Evolutionary conservation across 306 rosid genomes (phyloP).

Genomic region (Oemleria cerasiformis): DNA sequence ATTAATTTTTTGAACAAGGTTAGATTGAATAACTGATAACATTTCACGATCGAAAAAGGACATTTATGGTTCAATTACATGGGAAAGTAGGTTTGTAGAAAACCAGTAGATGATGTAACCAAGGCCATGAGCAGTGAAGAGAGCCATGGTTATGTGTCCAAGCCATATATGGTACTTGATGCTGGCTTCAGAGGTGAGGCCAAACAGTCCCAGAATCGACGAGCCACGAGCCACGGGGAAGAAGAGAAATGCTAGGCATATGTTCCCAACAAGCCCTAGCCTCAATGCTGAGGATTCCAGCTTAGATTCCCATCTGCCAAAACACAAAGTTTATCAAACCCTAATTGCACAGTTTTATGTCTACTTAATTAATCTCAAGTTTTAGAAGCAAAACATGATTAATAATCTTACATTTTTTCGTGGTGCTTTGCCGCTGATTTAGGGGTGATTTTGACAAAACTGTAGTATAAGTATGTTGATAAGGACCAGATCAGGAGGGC

Average conservation of each 20-base stretch:
- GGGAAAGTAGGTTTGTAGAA: conserved; percentile 30
- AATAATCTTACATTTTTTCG: conserved; percentile 43
- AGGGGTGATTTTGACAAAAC: conserved; percentile 36
- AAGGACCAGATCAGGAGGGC: conserved; percentile 64
- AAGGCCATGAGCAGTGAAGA: conserved; percentile 75
- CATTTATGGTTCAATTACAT: conserved; percentile 26
- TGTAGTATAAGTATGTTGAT: conserved; percentile 28
- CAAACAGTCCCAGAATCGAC: conserved; percentile 57
- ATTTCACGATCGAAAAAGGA: neutral
- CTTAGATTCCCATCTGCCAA: conserved; percentile 61
- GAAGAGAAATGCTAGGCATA: conserved; percentile 56
- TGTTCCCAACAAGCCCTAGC: conserved; percentile 60
- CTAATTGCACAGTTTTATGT: neutral
- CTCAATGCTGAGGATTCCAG: conserved; percentile 30
- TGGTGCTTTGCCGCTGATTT: conserved; percentile 36
- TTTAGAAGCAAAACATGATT: neutral
- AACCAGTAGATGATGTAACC: conserved; percentile 47
- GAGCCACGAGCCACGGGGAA: conserved; percentile 82
- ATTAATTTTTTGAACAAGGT: too few relatives aligned
- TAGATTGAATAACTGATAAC: neutral
- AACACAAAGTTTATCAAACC: neutral
- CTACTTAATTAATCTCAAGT: neutral
- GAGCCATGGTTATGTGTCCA: conserved; percentile 57
- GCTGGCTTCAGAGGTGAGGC: conserved; percentile 66
- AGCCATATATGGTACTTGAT: conserved; percentile 82